Evolutionary conservation across 352 stramenopile genomes (phyloP).

Genomic region (Phytophthora hybrid): DNA sequence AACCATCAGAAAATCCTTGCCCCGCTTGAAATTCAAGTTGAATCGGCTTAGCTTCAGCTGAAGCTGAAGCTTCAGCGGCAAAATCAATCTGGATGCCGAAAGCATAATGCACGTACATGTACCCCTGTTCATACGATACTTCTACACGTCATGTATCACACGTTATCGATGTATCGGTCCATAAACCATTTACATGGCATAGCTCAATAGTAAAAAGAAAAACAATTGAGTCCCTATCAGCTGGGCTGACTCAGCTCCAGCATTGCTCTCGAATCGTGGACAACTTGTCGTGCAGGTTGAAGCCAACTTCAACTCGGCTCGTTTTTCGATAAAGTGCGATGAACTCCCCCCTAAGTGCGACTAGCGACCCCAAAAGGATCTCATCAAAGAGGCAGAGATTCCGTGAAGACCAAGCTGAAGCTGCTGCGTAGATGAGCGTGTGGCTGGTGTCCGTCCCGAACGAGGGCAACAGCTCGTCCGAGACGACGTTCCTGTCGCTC

Average conservation of each 20-base stretch:
- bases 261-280: no score
- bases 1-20: not conserved
- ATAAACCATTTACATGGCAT: no score
- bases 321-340: conserved; percentile 9
- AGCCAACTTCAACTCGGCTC: not conserved
- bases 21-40: no score
- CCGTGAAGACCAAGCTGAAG: conserved; percentile 27
- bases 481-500: conserved; percentile 87
- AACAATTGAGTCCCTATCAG: no score
- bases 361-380: conserved; percentile 34
- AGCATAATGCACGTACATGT: no score
- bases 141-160: no score
- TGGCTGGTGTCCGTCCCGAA: conserved; percentile 90
- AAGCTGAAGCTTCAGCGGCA: not conserved
- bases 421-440: conserved; percentile 48
- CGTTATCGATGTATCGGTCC: no score
- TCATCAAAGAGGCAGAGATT: conserved; percentile 14
- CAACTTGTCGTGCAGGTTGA: not conserved
- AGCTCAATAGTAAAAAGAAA: no score
- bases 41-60: not conserved
- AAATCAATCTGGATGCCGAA: no score
- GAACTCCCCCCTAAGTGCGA: conserved; percentile 18
- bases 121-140: no score
- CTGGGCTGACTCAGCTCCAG: no score
- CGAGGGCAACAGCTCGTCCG: conserved; percentile 79